Percentiles rank a stretch among this genome's conserved stretches.
phyloP scores from a whole-genome alignment of 2,329 filamentous ascomycete species.

The Leptographium galeiforme region DNA sequence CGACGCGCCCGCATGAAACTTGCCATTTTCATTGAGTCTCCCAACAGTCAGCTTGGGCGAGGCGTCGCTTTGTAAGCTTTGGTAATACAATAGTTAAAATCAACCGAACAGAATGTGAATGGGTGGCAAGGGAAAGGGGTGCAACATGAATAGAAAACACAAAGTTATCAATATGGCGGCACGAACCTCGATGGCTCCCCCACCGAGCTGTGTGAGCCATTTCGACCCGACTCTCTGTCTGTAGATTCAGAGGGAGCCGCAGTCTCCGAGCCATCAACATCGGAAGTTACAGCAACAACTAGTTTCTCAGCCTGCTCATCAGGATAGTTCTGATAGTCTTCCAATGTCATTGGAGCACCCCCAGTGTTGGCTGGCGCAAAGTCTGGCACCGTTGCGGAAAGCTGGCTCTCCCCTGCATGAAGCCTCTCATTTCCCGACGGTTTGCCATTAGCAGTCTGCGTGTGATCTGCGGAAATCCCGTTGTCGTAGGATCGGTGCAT shows the following conservation, averaged over 20 bases:
- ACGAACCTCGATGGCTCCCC: constrained; percentile 1
- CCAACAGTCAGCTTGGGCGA: too few species aligned
- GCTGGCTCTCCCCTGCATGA: constrained; percentile 30
- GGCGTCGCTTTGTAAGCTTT: too few species aligned
- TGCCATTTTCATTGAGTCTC: too few species aligned
- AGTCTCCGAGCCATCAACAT: constrained; percentile 4
- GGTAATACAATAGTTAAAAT: too few species aligned
- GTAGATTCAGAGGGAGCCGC: not conserved
- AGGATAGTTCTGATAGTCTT: constrained; percentile 19
- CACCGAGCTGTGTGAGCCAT: not conserved
- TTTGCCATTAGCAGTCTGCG: constrained; percentile 16
- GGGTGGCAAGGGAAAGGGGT: not conserved
- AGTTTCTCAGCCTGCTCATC: constrained; percentile 19
- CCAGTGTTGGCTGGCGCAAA: constrained; percentile 32
- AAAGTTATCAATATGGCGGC: not conserved
- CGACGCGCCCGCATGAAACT: too few species aligned
- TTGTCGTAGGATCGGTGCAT: constrained; percentile 16
- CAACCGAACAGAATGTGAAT: not conserved
- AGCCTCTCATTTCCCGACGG: constrained; percentile 25
- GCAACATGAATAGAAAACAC: not conserved
- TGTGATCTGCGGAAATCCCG: not conserved
- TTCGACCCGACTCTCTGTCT: constrained; percentile 7
- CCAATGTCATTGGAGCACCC: constrained; percentile 15
- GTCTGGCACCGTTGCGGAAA: constrained; percentile 51
- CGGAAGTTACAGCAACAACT: constrained; percentile 14